Base-by-base conservation (phyloP, 2,329 filamentous ascomycete species). In the Colletotrichum spinosum region DNA sequence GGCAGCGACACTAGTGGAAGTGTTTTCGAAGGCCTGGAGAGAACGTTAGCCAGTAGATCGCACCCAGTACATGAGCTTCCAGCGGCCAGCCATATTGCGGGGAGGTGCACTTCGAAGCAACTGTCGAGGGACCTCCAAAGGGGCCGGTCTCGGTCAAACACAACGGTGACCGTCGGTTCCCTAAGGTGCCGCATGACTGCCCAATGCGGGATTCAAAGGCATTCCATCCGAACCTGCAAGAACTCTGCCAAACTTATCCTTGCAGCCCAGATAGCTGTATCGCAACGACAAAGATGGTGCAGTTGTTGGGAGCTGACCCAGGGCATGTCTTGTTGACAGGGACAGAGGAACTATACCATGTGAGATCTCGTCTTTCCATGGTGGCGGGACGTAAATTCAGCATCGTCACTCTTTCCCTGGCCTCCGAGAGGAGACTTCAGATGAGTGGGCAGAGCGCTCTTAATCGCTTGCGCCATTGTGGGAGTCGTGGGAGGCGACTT, bases 1-100 rank as follows among this genome's bases (percentile, higher is more conserved):
- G 61, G 96, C 96, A 68, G 96, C 96, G 71, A 99, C 95, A 74
- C 93, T 97, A 76, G 96, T 99, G 61, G 95, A 97, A 72, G 96
- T 97, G 88, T 98, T 98, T 83, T 99, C 96, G 80, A 99, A 99
- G 69, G 96, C 96, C 96, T 98, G 74, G 44, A 41, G n/a, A 10
- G 45, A 2, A 49, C 13, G 65, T 52, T 44, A 63, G 75, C 83
- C 77, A 83, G 75, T 65, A 54, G 57, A 39, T 64, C 49, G 34
- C 35, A 37, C 25, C 12, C 17, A 38, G 6, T 35, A 4, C 33
- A 15, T 53, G 33, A 25, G 25, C 25, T 8, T 37, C 6, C 11
- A 44, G n/a, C 50, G 10, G 17, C 45, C 33, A 37, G 33, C 52
- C 52, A 33, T 44, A 15, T 41, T 55, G 17, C 17, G 12, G 11